A percentile compares a stretch with the other conserved stretches of the same genome.
phyloP scores from a whole-genome alignment of 768 basidiomycete species.

The Rhodotorula diobovata region DNA sequence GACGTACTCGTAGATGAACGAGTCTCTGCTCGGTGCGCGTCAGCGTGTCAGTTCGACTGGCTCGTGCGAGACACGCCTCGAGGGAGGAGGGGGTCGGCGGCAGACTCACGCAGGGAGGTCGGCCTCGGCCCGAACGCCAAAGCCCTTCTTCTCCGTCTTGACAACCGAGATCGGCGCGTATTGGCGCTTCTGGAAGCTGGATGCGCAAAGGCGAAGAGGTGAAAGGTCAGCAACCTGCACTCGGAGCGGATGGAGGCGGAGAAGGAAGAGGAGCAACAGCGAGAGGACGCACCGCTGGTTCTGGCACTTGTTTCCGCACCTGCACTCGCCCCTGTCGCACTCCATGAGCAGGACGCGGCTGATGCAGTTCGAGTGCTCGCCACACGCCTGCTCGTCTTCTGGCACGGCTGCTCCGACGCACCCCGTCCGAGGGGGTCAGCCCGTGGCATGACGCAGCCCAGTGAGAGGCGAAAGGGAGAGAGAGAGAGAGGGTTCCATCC shows the following conservation, averaged over 20 bases:
- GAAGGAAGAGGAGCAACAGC: background rate
- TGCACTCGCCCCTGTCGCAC: conserved; percentile 84
- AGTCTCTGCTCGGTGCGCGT: conserved; percentile 57
- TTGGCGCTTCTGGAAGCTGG: conserved; percentile 77
- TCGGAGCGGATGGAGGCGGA: background rate
- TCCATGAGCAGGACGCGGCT: conserved; percentile 96
- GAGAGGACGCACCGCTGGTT: conserved; percentile 74
- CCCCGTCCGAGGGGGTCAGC: no score
- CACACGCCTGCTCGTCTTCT: conserved; percentile 67
- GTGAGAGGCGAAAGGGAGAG: background rate
- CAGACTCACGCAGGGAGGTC: conserved; percentile 50
- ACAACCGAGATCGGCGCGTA: conserved; percentile 87
- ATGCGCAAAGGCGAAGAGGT: background rate
- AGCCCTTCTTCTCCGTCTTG: conserved; percentile 91
- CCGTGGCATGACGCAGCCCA: no score
- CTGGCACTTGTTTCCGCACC: conserved; percentile 71
- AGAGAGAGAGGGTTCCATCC: no score
- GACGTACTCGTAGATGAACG: conserved; percentile 94
- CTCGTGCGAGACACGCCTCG: no score
- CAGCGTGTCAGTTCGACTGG: background rate
- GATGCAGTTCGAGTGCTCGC: conserved; percentile 85
- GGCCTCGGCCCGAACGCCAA: conserved; percentile 71
- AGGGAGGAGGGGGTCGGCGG: background rate
- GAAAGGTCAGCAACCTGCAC: background rate
- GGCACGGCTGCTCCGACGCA: conserved; percentile 54